Conservation (phyloP, 169 alveolate genomes). For the Plasmodium yoelii region DNA sequence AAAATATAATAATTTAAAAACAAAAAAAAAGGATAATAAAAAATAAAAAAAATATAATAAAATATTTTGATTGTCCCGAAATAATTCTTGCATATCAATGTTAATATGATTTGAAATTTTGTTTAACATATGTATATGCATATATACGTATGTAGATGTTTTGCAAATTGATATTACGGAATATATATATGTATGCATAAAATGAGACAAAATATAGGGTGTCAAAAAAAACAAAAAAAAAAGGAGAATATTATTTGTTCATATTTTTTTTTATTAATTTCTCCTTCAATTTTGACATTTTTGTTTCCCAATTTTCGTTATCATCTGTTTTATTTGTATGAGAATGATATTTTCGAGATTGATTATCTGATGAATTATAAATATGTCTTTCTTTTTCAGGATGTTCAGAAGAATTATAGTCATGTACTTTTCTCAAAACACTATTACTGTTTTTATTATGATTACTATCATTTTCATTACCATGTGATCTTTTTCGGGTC, state of each 20-base stretch:
- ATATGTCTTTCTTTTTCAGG: constrained; percentile 38
- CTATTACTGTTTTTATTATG: constrained; percentile 20
- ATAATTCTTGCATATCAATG: neutral
- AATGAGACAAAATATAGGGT: too few relatives aligned
- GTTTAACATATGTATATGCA: neutral
- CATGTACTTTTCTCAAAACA: constrained; percentile 21
- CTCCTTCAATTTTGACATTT: constrained; percentile 72
- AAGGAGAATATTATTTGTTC: constrained; percentile 3
- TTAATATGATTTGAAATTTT: neutral
- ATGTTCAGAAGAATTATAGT: constrained; percentile 3
- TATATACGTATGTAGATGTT: neutral
- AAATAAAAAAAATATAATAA: too few relatives aligned
- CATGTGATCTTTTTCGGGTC: constrained; percentile 15
- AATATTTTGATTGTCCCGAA: too few relatives aligned
- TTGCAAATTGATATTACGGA: too few relatives aligned
- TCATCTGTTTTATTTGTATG: constrained; percentile 38
- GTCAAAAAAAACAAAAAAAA: too few relatives aligned
- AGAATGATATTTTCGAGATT: constrained; percentile 14
- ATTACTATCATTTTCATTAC: constrained; percentile 32
- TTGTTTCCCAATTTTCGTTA: constrained; percentile 68
- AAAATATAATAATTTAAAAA: too few relatives aligned
- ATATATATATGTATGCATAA: too few relatives aligned
- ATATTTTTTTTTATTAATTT: constrained; percentile 53
- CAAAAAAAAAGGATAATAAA: too few relatives aligned
- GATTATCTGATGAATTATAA: constrained; percentile 19